Percentiles rank a stretch among this genome's conserved stretches.
phyloP scores from a whole-genome alignment of 768 basidiomycete species.

The Russula virescens region DNA sequence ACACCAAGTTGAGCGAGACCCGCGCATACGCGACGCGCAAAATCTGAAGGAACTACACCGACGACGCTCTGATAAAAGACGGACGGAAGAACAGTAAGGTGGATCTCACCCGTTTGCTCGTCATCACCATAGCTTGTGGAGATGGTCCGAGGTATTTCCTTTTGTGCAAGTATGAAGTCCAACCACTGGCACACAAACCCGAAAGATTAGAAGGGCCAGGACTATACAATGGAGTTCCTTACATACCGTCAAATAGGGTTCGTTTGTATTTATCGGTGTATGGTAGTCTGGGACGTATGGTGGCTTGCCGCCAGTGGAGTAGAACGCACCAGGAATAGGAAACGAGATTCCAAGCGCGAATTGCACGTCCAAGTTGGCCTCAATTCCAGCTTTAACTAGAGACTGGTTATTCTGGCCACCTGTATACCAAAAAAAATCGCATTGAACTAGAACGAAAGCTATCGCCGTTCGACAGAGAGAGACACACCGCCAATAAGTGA shows the following conservation, averaged over 20 bases:
- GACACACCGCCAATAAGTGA: conserved; percentile 49
- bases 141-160: conserved; percentile 49
- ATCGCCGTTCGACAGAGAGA: not conserved
- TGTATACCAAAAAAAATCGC: not conserved
- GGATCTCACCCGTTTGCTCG: conserved; percentile 53
- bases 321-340: conserved; percentile 56
- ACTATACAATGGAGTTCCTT: not conserved
- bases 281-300: conserved; percentile 47
- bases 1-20: conserved; percentile 59
- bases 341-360: conserved; percentile 60
- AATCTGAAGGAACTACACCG: conserved; percentile 47
- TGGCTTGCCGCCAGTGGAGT: conserved; percentile 55
- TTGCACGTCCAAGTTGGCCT: conserved; percentile 65
- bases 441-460: not conserved
- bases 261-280: conserved; percentile 41
- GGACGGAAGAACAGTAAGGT: conserved; percentile 37
- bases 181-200: conserved; percentile 45
- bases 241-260: conserved; percentile 43
- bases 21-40: conserved; percentile 52
- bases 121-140: conserved; percentile 71
- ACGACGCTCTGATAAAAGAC: conserved; percentile 15
- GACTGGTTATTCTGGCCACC: conserved; percentile 60
- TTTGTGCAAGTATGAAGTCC: conserved; percentile 46
- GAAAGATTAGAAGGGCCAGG: not conserved
- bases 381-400: conserved; percentile 45